Evolutionary conservation across 192 early-diverging fungal genomes (phyloP).

Genomic region (Podila epicladia): DNA sequence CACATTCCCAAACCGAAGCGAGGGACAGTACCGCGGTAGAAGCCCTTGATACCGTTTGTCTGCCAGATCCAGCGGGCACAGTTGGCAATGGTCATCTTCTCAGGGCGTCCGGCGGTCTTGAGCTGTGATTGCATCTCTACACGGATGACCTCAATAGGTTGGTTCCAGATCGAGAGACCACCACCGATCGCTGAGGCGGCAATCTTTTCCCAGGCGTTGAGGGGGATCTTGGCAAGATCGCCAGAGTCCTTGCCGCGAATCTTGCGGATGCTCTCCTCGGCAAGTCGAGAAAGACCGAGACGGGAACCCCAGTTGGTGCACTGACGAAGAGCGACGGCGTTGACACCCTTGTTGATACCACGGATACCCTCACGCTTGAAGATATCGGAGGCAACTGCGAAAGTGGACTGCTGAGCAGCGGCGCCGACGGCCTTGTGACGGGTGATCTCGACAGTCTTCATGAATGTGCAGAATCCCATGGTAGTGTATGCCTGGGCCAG

Average conservation of each 20-base stretch:
- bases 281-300: conserved; percentile 83
- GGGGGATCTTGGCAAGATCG: conserved; percentile 48
- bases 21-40: conserved; percentile 90
- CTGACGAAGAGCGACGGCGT: conserved; percentile 97
- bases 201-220: conserved; percentile 68
- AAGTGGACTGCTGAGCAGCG: conserved; percentile 75
- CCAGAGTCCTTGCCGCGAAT: conserved; percentile 52
- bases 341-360: conserved; percentile 98
- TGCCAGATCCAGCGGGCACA: conserved; percentile 92
- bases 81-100: conserved; percentile 88
- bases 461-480: conserved; percentile 99
- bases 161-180: conserved; percentile 97
- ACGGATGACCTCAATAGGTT: conserved; percentile 98
- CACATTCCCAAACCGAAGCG: conserved; percentile 82
- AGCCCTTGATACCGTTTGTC: conserved; percentile 90
- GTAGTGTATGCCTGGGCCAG: conserved; percentile 97
- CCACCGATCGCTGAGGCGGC: conserved; percentile 89
- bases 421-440: conserved; percentile 82
- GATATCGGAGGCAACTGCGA: conserved; percentile 88
- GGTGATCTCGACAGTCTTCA: conserved; percentile 99
- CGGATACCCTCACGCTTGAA: conserved; percentile 92
- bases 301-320: conserved; percentile 99
- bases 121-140: conserved; percentile 98
- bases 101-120: conserved; percentile 87
- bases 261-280: conserved; percentile 77